phyloP scores from a whole-genome alignment of 139 green algal species.

The Mesotaenium endlicherianum region DNA sequence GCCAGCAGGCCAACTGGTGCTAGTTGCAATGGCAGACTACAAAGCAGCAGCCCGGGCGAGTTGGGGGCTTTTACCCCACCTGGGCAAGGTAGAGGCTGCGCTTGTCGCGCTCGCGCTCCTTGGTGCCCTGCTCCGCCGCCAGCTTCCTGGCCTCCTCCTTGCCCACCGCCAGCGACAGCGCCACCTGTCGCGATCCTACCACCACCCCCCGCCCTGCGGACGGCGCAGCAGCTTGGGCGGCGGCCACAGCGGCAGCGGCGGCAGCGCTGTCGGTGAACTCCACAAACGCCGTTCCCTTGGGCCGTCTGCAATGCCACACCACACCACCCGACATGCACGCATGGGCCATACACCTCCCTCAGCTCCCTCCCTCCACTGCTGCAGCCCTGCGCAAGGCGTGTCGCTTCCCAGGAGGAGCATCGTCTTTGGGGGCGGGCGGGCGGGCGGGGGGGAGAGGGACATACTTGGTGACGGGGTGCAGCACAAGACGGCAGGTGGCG shows the following conservation, averaged over 20 bases:
- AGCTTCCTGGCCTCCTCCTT: constrained; percentile 55
- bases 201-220: background rate
- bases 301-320: too few relatives aligned
- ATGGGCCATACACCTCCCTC: too few relatives aligned
- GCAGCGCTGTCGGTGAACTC: background rate
- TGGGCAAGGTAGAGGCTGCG: constrained; percentile 84
- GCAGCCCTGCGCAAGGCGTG: too few relatives aligned
- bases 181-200: constrained; percentile 66
- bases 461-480: constrained; percentile 34
- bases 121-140: background rate
- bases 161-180: constrained; percentile 74
- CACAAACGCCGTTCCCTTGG: constrained; percentile 45
- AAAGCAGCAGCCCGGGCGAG: too few relatives aligned
- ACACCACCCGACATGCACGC: too few relatives aligned
- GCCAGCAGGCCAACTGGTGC: too few relatives aligned
- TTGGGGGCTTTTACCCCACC: constrained; percentile 63
- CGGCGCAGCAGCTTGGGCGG: background rate
- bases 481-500: constrained; percentile 27
- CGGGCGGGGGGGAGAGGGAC: background rate
- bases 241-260: constrained; percentile 5
- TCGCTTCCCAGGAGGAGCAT: too few relatives aligned
- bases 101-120: constrained; percentile 63
- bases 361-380: background rate
- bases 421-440: too few relatives aligned
- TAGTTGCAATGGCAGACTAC: background rate